phyloP scores from a whole-genome alignment of 2,329 filamentous ascomycete species.

The Sclerotinia spermophila region DNA sequence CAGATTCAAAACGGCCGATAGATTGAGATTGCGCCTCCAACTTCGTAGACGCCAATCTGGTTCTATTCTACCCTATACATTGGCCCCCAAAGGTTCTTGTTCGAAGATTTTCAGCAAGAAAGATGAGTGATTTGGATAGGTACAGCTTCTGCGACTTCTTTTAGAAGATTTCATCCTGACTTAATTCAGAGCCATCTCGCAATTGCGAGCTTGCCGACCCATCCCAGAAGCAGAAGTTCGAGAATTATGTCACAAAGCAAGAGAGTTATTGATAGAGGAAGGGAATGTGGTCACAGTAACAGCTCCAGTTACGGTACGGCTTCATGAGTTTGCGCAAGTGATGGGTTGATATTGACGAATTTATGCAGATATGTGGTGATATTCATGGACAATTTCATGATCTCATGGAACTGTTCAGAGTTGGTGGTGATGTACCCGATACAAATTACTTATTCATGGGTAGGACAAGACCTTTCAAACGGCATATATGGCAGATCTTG shows the following conservation, averaged over 20 bases:
- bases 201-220: constrained; percentile 90
- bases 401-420: constrained; percentile 92
- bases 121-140: constrained; percentile 94
- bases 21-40: not conserved
- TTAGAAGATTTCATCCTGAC: constrained; percentile 6
- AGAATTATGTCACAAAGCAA: constrained; percentile 94
- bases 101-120: constrained; percentile 26
- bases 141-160: constrained; percentile 40
- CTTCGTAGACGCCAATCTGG: not conserved
- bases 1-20: not conserved
- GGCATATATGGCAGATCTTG: not conserved
- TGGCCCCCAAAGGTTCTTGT: not conserved
- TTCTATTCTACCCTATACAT: not conserved
- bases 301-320: constrained; percentile 79
- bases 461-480: constrained; percentile 39
- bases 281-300: constrained; percentile 95
- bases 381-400: constrained; percentile 98
- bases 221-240: constrained; percentile 95
- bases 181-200: constrained; percentile 75
- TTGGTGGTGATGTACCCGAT: constrained; percentile 89
- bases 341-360: constrained; percentile 23
- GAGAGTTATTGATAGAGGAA: constrained; percentile 94
- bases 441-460: constrained; percentile 98
- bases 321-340: not conserved
- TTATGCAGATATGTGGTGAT: constrained; percentile 78